Percentiles rank a stretch among this genome's conserved stretches.
These are phyloP conservation scores for Paspalum vaginatum DNA, from an alignment of 176 grass and related monocot genomes.

Conservation along the genomic window DNA sequence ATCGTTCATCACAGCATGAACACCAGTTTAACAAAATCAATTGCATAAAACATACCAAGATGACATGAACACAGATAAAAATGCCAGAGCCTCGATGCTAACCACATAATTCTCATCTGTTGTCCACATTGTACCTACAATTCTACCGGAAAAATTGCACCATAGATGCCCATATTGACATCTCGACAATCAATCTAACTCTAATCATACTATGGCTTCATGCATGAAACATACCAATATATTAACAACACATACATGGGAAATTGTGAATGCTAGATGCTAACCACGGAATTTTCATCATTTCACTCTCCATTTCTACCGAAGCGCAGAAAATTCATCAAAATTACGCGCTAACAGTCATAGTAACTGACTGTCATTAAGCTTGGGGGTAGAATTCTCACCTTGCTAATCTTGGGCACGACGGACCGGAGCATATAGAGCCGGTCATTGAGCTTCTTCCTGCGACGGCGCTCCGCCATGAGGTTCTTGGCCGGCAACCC, in stretches of 20 bases:
- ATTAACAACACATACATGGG: not conserved
- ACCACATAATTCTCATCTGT: not conserved
- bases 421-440: conserved; percentile 99
- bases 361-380: not conserved
- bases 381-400: conserved; percentile 46
- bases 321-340: not conserved
- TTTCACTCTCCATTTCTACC: not conserved
- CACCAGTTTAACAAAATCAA: not conserved
- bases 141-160: not conserved
- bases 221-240: conserved; percentile 8
- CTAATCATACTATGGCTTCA: not conserved
- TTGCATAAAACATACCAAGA: conserved; percentile 17
- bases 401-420: conserved; percentile 99
- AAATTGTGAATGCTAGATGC: conserved; percentile 1
- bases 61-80: not conserved
- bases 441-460: conserved; percentile 99
- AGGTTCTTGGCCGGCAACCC: conserved; percentile 97
- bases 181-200: not conserved
- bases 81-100: not conserved
- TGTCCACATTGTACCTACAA: not conserved
- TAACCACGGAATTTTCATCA: conserved; percentile 15
- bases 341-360: not conserved
- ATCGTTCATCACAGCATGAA: not conserved
- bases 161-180: not conserved
- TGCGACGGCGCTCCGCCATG: conserved; percentile 93